phyloP scores from a whole-genome alignment of 805 yeast species.

The Zygosaccharomyces siamensis region DNA sequence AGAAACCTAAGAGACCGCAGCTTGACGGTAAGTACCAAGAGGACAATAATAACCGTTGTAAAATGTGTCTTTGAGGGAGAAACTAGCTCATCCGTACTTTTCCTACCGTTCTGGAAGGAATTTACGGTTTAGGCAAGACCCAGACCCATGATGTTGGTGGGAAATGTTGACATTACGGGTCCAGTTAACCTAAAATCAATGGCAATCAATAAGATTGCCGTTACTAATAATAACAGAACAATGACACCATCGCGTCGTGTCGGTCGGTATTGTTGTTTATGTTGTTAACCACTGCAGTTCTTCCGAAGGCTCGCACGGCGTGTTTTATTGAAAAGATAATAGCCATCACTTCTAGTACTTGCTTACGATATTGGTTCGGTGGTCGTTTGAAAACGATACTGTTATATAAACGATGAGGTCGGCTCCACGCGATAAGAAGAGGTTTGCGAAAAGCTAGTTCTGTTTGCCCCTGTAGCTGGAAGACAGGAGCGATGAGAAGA shows the following conservation, averaged over 20 bases:
- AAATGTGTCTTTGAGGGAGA: no score
- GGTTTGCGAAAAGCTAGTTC: neutral
- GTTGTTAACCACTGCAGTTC: neutral
- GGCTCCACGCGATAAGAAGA: neutral
- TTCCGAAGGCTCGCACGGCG: neutral
- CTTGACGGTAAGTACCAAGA: neutral
- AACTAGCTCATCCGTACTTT: no score
- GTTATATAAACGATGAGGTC: neutral
- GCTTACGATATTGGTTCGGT: neutral
- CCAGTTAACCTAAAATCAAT: neutral
- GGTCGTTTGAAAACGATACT: neutral
- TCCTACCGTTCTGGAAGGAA: no score
- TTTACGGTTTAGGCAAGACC: neutral
- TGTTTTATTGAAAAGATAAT: neutral
- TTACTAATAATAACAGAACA: neutral
- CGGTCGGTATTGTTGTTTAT: neutral
- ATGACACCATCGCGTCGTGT: conserved; percentile 1
- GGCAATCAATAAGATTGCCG: neutral
- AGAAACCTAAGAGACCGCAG: no score
- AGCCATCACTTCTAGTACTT: neutral
- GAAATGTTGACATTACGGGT: neutral
- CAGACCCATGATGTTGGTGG: neutral
- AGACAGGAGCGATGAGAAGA: neutral
- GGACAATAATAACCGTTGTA: no score
- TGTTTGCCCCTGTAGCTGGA: neutral